These are phyloP conservation scores for Beauveria sp. DNA, from an alignment of 2,329 filamentous ascomycete species.

Conservation along the genomic window DNA sequence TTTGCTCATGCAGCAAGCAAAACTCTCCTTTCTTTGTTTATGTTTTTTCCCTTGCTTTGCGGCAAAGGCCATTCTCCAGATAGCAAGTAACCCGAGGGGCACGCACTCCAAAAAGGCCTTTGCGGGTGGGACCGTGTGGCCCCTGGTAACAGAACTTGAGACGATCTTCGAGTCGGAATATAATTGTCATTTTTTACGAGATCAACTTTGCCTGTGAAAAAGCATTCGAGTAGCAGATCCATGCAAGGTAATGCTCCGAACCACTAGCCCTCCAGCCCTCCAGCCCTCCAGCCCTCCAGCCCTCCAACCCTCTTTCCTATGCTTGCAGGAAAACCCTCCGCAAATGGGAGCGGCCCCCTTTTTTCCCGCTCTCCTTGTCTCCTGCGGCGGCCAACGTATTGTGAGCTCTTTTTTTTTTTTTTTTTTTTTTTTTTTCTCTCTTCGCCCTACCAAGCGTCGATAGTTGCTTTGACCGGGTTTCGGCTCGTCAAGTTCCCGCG, in stretches of 20 bases:
- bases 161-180: constrained; percentile 21
- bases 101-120: neutral
- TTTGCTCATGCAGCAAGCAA: neutral
- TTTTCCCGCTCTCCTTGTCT: neutral
- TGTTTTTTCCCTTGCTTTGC: neutral
- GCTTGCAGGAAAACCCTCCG: neutral
- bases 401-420: no score
- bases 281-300: neutral
- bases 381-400: no score
- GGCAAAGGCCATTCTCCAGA: neutral
- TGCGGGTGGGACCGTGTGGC: neutral
- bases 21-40: neutral
- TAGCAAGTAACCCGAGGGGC: neutral
- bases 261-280: neutral
- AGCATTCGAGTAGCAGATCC: constrained; percentile 41
- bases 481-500: no score
- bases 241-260: constrained; percentile 15
- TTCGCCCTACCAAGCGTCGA: no score
- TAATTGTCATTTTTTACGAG: constrained; percentile 13
- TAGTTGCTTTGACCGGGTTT: no score
- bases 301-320: neutral
- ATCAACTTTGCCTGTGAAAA: constrained; percentile 27
- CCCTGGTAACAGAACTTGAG: constrained; percentile 18
- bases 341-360: neutral
- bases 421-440: no score